Base-by-base conservation (phyloP, 306 rosid genomes). In the Pyrus communis region DNA sequence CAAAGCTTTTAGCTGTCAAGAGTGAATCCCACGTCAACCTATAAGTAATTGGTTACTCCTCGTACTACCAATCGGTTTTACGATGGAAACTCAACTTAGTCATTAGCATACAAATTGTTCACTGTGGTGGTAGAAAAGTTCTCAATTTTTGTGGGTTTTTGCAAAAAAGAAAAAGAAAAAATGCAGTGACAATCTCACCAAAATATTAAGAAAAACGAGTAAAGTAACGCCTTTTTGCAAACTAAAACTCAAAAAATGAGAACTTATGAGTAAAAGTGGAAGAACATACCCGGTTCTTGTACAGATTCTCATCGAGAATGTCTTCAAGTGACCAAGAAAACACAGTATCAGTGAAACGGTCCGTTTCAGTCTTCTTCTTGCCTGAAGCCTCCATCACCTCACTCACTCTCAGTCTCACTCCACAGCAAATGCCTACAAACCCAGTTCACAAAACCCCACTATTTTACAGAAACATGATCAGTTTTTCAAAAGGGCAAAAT, bases 251-350 rank as follows among this genome's bases (percentile, higher is more conserved):
- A 9, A 11, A 42, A 57, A 19, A 58, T 8, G n/a, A 60, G 43
- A 11, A 15, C 5, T 21, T 67, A 77, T 7, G 9, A 3, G n/a
- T 19, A 9, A 17, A 62, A 49, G 23, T 15, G 22, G 11, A 66
- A 49, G 30, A n/a, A 61, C 23, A 63, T 51, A 88, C 93, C 93
- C 82, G 33, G 68, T 76, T 27, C 42, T 45, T 71, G 79, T 79
- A 87, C 21, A 87, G 86, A 51, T 85, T 74, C 43, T 85, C 33
- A 25, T 85, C 75, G 79, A 62, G 67, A 74, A 91, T 86, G 75
- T 89, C 86, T 42, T 85, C 76, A 6, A 91, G 71, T 13, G 96
- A 82, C 97, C 93, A 91, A 30, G 92, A 86, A 73, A 89, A 78
- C 12, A 91, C 62, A 14, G 46, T 79, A 61, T 85, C 70, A 9